Percentiles rank a stretch among this genome's conserved stretches.
phyloP scores from a whole-genome alignment of 2,329 filamentous ascomycete species.

The Dissoconium aciculare region DNA sequence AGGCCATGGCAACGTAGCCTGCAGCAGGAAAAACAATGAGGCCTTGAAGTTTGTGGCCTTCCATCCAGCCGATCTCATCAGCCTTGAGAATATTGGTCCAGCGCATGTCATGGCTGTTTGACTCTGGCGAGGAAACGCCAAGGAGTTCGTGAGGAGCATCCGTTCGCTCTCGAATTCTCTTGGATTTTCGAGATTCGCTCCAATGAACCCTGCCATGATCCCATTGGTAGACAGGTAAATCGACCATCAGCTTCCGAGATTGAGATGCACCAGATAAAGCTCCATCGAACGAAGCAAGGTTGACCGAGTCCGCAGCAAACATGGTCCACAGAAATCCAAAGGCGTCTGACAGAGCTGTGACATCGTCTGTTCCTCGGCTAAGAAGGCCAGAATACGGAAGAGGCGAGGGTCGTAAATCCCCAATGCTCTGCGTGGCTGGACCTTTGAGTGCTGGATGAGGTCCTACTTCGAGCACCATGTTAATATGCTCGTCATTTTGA shows the following conservation, averaged over 20 bases:
- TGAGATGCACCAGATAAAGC: neutral
- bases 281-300: neutral
- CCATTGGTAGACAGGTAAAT: slow-evolving; percentile 11
- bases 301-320: slow-evolving; percentile 3
- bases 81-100: slow-evolving; percentile 9
- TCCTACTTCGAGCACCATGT: slow-evolving; percentile 32
- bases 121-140: slow-evolving; percentile 5
- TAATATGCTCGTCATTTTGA: slow-evolving; percentile 17
- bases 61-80: slow-evolving; percentile 8
- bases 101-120: slow-evolving; percentile 2
- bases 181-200: slow-evolving; percentile 7
- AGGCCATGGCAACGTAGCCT: slow-evolving; percentile 7
- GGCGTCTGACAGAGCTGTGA: slow-evolving; percentile 14
- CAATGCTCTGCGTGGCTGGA: slow-evolving; percentile 26
- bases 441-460: slow-evolving; percentile 33
- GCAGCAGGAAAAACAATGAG: slow-evolving; percentile 11
- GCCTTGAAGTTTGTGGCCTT: slow-evolving; percentile 8
- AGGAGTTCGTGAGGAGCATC: slow-evolving; percentile 4
- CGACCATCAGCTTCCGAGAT: slow-evolving; percentile 6
- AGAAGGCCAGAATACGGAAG: slow-evolving; percentile 11
- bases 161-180: neutral
- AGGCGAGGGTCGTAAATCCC: slow-evolving; percentile 6
- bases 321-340: slow-evolving; percentile 10
- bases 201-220: slow-evolving; percentile 9
- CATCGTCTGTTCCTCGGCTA: slow-evolving; percentile 15